phyloP scores from a whole-genome alignment of 345 rosid genomes.

The Corymbia maculata region DNA sequence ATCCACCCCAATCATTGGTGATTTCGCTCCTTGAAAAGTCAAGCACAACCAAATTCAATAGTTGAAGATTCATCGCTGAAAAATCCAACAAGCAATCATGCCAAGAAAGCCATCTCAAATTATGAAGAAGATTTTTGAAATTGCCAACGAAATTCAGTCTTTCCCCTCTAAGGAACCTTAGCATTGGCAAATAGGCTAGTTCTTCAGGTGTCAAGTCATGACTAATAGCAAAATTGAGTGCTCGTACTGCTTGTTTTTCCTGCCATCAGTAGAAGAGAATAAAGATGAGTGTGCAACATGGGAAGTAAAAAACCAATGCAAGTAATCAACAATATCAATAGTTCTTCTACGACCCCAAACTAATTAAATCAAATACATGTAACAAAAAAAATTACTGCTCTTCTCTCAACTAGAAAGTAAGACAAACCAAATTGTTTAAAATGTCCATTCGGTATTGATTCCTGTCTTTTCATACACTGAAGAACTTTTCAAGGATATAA shows the following conservation, averaged over 20 bases:
- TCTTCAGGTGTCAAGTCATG: not conserved
- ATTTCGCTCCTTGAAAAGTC: accelerated
- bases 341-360: not conserved
- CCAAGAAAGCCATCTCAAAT: not conserved
- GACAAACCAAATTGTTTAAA: not conserved
- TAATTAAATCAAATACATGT: not conserved
- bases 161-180: not conserved
- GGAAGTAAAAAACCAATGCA: not conserved
- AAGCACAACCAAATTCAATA: not conserved
- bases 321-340: not conserved
- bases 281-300: not conserved
- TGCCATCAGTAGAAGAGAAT: accelerated
- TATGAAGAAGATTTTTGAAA: not conserved
- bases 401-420: not conserved
- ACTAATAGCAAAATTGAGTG: not conserved
- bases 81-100: accelerated
- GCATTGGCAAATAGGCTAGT: accelerated
- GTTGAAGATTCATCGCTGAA: not conserved
- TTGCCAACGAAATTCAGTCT: accelerated
- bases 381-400: not conserved
- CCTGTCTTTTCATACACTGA: too few relatives aligned
- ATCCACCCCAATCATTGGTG: not conserved
- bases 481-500: not conserved
- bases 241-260: accelerated
- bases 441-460: not conserved